A percentile compares a stretch with the other conserved stretches of the same genome.
Evolutionary conservation across 345 rosid species (phyloP).

Genomic region (Brassica nigra): DNA sequence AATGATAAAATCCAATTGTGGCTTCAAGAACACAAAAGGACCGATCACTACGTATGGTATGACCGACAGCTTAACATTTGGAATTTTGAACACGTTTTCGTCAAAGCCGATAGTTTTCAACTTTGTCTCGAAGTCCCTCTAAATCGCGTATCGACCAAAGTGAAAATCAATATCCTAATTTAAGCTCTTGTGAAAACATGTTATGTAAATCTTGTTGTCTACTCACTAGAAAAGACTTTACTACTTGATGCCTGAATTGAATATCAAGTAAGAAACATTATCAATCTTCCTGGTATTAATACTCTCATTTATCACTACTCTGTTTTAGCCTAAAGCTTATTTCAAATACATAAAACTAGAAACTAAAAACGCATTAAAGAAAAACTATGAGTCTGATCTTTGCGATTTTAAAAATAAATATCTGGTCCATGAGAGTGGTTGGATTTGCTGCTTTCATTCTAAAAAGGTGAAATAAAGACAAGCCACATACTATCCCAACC

Average conservation of each 20-base stretch:
- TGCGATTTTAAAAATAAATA: slow-evolving; percentile 1
- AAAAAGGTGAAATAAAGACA: slow-evolving; percentile 46
- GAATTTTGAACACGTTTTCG: slow-evolving; percentile 34
- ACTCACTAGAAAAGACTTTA: background rate
- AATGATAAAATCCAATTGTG: slow-evolving; percentile 33
- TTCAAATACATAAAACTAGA: background rate
- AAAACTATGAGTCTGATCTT: background rate
- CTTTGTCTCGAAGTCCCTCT: slow-evolving; percentile 12
- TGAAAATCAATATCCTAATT: background rate
- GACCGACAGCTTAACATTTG: slow-evolving; percentile 20
- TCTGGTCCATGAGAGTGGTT: slow-evolving; percentile 41
- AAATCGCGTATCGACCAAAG: slow-evolving; percentile 18
- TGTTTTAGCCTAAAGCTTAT: background rate
- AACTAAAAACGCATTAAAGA: background rate
- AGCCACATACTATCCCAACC: slow-evolving; percentile 37
- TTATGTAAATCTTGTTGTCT: background rate
- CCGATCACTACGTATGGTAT: slow-evolving; percentile 21
- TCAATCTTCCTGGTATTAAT: background rate
- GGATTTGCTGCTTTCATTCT: slow-evolving; percentile 47
- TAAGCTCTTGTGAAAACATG: background rate
- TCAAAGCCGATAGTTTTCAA: slow-evolving; percentile 25
- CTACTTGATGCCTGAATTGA: background rate
- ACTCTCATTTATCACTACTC: background rate
- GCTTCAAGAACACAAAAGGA: slow-evolving; percentile 22
- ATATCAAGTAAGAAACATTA: background rate